Evolutionary conservation across 441 rosid genomes (phyloP).

Genomic region (Bocquillonia castaneifolia): DNA sequence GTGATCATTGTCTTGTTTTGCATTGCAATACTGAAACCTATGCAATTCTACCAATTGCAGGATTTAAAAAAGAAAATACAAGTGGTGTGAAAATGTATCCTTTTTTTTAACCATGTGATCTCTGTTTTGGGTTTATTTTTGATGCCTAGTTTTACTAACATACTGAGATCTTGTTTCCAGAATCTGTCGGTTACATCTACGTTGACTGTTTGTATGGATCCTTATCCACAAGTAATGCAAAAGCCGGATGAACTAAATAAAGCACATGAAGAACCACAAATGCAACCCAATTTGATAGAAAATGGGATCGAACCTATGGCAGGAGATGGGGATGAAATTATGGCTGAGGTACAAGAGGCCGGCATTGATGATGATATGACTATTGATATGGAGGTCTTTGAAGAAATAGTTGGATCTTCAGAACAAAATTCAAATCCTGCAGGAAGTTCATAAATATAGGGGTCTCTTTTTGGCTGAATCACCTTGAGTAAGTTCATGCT

Average conservation of each 20-base stretch:
- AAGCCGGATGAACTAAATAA: constrained; percentile 32
- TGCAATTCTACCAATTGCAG: not conserved
- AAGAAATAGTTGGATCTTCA: constrained; percentile 49
- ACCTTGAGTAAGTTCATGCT: not conserved
- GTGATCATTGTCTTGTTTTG: not conserved
- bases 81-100: not conserved
- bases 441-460: constrained; percentile 34
- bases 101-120: not conserved
- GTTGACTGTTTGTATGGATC: constrained; percentile 43
- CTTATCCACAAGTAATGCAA: constrained; percentile 38
- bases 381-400: constrained; percentile 64
- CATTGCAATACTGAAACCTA: not conserved
- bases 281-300: constrained; percentile 34
- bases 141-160: constrained; percentile 2
- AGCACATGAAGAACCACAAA: constrained; percentile 32
- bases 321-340: constrained; percentile 64
- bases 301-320: constrained; percentile 59
- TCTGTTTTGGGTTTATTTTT: not conserved
- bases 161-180: constrained; percentile 31
- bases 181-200: constrained; percentile 80
- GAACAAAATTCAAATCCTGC: constrained; percentile 41
- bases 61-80: not conserved
- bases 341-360: constrained; percentile 72
- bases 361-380: constrained; percentile 64
- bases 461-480: not conserved